Conservation (phyloP, 352 stramenopile species). For the Phytophthora melonis region DNA sequence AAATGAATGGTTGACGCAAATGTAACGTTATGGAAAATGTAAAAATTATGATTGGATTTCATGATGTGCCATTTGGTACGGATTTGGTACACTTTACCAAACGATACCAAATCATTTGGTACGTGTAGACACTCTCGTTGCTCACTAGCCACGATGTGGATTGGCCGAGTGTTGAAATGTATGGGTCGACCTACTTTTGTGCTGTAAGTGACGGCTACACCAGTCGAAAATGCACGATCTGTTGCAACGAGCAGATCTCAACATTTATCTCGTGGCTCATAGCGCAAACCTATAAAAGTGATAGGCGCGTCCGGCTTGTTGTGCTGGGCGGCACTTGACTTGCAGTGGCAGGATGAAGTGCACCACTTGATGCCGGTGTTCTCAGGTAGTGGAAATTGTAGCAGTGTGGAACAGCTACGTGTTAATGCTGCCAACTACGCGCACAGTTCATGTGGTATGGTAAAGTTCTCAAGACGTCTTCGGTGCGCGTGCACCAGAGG, state of each 20-base stretch:
- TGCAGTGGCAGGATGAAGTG: background rate
- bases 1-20: too few species aligned
- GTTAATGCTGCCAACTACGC: background rate
- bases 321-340: background rate
- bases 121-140: too few species aligned
- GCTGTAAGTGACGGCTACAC: background rate
- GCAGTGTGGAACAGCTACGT: background rate
- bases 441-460: background rate
- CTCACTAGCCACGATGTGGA: background rate
- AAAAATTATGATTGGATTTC: too few species aligned
- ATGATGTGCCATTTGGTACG: too few species aligned
- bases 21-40: too few species aligned
- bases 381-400: background rate
- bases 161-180: background rate
- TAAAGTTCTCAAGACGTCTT: background rate
- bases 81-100: too few species aligned
- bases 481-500: background rate
- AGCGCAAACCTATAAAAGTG: background rate
- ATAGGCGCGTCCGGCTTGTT: background rate
- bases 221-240: slow-evolving; percentile 1
- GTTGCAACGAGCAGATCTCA: background rate
- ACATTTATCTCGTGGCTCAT: background rate
- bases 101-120: too few species aligned
- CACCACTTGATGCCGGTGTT: background rate
- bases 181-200: background rate